Evolutionary conservation across 2,329 filamentous ascomycete species (phyloP).

Genomic region (Ophiostoma perfectum): DNA sequence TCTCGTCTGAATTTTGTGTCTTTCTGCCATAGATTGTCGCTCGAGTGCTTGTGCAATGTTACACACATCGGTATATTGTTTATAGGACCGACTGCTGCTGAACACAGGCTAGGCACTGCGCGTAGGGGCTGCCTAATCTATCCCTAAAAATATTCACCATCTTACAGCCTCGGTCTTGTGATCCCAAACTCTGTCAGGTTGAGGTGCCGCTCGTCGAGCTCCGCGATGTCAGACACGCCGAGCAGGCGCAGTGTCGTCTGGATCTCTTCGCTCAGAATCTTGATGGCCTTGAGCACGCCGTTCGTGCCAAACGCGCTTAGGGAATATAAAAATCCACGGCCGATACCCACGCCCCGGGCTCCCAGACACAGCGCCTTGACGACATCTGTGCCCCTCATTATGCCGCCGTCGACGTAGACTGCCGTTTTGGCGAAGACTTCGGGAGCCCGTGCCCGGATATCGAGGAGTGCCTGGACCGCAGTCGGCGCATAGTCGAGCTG

Average conservation of each 20-base stretch:
- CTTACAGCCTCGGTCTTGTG: neutral
- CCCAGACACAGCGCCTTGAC: conserved; percentile 45
- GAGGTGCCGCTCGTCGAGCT: neutral
- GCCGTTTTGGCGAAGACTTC: conserved; percentile 24
- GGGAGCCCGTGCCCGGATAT: neutral
- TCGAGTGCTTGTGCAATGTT: no score
- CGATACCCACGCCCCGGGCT: conserved; percentile 43
- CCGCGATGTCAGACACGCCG: neutral
- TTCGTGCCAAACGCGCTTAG: conserved; percentile 37
- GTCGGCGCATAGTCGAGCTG: conserved; percentile 42
- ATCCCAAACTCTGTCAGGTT: neutral
- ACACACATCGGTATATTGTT: no score
- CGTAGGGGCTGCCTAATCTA: no score
- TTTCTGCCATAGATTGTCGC: no score
- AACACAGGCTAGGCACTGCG: no score
- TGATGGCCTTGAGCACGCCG: conserved; percentile 36
- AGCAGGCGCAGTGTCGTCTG: conserved; percentile 21
- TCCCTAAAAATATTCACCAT: no score
- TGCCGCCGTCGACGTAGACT: conserved; percentile 45
- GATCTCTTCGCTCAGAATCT: conserved; percentile 23
- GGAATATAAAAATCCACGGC: conserved; percentile 51
- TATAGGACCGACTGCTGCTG: no score
- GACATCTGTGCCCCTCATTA: conserved; percentile 43
- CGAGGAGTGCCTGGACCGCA: neutral
- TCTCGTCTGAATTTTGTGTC: no score